Conservation (phyloP, 768 basidiomycete species). For the Collybia sp. region DNA sequence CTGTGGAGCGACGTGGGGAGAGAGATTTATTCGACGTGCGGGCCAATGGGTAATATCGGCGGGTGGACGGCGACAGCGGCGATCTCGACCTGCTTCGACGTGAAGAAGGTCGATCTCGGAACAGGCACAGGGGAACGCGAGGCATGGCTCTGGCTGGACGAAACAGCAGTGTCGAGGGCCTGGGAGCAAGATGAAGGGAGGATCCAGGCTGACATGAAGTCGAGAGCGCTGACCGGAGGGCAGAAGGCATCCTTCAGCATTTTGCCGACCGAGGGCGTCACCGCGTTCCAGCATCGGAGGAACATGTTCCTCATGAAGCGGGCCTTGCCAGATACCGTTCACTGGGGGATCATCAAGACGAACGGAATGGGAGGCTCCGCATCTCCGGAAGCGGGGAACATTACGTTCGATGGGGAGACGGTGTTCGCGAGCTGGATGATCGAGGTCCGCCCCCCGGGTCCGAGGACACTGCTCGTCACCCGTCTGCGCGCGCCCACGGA, state of each 20-base stretch:
- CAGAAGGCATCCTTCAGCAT: conserved; percentile 26
- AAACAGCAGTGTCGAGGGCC: conserved; percentile 27
- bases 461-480: conserved; percentile 36
- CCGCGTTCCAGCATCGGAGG: conserved; percentile 35
- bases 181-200: conserved; percentile 36
- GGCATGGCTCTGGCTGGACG: conserved; percentile 30
- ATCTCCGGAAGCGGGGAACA: background rate
- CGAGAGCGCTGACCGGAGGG: conserved; percentile 1
- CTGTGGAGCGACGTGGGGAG: conserved; percentile 52
- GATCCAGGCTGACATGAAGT: conserved; percentile 10
- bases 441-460: conserved; percentile 25
- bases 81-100: conserved; percentile 34
- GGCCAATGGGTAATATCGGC: conserved; percentile 22
- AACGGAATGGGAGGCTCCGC: background rate
- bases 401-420: conserved; percentile 1
- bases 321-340: conserved; percentile 10
- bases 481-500: conserved; percentile 27
- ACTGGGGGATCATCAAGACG: conserved; percentile 24
- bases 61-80: conserved; percentile 42
- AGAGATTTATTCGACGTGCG: conserved; percentile 38
- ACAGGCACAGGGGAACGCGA: background rate
- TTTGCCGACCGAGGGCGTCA: conserved; percentile 43
- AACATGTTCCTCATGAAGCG: conserved; percentile 16
- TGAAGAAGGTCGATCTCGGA: conserved; percentile 9
- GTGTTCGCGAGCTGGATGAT: conserved; percentile 42